Conservation (phyloP, 1,284 basidiomycete genomes). For the Leucoagaricus sp. region DNA sequence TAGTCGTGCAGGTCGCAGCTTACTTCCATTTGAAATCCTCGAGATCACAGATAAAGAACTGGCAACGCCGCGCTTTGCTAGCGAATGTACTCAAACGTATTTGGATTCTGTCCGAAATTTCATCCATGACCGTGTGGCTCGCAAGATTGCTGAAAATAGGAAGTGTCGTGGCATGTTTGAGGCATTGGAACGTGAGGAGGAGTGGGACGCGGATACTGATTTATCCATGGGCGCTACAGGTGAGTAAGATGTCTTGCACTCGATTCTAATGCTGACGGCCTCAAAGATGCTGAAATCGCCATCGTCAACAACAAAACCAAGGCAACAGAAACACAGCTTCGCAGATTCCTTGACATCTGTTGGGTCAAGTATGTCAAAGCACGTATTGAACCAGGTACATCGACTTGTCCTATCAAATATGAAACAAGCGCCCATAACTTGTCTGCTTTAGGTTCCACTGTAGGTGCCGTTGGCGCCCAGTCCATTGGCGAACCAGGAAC, state of each 20-base stretch:
- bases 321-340: constrained; percentile 83
- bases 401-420: neutral
- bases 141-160: constrained; percentile 71
- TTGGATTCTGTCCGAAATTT: constrained; percentile 78
- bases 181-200: constrained; percentile 72
- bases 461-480: constrained; percentile 98
- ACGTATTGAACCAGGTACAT: constrained; percentile 87
- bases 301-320: constrained; percentile 90
- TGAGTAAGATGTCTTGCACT: constrained; percentile 29
- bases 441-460: constrained; percentile 79
- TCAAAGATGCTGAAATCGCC: constrained; percentile 59
- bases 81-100: constrained; percentile 78
- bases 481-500: constrained; percentile 99
- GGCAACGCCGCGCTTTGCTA: constrained; percentile 58
- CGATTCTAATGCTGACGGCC: neutral
- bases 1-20: constrained; percentile 55
- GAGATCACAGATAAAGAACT: constrained; percentile 74
- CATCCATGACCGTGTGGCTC: constrained; percentile 69
- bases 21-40: constrained; percentile 89
- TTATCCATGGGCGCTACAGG: constrained; percentile 75
- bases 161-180: constrained; percentile 84
- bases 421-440: neutral
- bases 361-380: constrained; percentile 93
- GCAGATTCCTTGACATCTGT: constrained; percentile 82
- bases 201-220: constrained; percentile 82